Conservation (phyloP, 2,329 filamentous ascomycete genomes). For the Tolypocladium nubicola region DNA sequence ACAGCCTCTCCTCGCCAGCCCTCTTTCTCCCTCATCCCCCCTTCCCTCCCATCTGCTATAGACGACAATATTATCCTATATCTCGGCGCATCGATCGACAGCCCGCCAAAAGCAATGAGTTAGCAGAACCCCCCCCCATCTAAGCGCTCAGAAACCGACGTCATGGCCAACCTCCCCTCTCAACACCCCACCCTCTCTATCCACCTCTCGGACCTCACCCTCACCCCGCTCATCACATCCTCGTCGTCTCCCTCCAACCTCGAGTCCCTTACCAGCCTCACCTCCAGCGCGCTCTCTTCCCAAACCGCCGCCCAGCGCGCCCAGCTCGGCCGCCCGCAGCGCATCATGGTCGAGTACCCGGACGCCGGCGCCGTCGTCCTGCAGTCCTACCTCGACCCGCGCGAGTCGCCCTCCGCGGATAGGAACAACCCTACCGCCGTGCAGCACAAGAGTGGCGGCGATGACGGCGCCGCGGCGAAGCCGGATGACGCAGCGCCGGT, state of each 20-base stretch:
- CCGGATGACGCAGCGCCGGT: slow-evolving; percentile 33
- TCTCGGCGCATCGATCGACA: neutral
- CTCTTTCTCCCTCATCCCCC: neutral
- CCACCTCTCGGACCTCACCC: slow-evolving; percentile 45
- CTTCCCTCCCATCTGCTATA: neutral
- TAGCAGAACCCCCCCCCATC: neutral
- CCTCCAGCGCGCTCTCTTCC: slow-evolving; percentile 40
- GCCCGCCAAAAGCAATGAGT: neutral
- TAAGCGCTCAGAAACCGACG: slow-evolving; percentile 4
- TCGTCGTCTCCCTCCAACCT: slow-evolving; percentile 32
- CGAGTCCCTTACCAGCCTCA: slow-evolving; percentile 40
- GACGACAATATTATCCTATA: neutral
- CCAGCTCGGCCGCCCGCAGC: slow-evolving; percentile 40
- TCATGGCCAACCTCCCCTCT: slow-evolving; percentile 29
- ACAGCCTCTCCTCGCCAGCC: neutral
- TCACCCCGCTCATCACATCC: slow-evolving; percentile 47
- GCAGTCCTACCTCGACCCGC: slow-evolving; percentile 35
- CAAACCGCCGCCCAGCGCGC: slow-evolving; percentile 42
- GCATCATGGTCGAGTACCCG: slow-evolving; percentile 48
- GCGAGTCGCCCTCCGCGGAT: slow-evolving; percentile 9
- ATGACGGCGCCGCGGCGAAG: slow-evolving; percentile 6
- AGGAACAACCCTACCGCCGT: slow-evolving; percentile 2
- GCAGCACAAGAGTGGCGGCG: slow-evolving; percentile 5
- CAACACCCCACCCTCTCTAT: slow-evolving; percentile 41
- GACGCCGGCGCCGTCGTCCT: slow-evolving; percentile 30